Percentiles rank a stretch among this genome's conserved stretches.
Evolutionary conservation across 2,329 filamentous ascomycete genomes (phyloP).

Genomic region (Ophiocordyceps polyrhachis-furcata): DNA sequence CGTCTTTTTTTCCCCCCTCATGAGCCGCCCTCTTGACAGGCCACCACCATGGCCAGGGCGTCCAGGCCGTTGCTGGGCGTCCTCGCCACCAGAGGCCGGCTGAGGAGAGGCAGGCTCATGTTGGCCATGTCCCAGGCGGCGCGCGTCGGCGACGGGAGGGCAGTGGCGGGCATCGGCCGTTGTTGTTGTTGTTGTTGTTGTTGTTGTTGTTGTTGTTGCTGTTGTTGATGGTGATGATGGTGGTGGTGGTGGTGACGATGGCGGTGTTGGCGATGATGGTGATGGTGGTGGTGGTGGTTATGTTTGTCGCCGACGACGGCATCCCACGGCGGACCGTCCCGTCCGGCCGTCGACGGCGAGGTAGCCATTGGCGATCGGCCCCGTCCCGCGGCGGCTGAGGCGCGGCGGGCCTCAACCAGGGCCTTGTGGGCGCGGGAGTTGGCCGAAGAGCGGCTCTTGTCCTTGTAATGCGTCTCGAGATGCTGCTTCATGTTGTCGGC

Average conservation of each 20-base stretch:
- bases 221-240: constrained; percentile 7
- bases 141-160: constrained; percentile 14
- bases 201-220: too few relatives aligned
- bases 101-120: constrained; percentile 24
- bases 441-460: constrained; percentile 29
- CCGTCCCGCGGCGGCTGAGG: constrained; percentile 12
- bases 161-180: constrained; percentile 15
- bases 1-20: neutral
- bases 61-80: constrained; percentile 35
- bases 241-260: constrained; percentile 11
- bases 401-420: constrained; percentile 14
- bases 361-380: constrained; percentile 11
- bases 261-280: constrained; percentile 5
- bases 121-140: constrained; percentile 28
- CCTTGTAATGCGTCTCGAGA: constrained; percentile 55
- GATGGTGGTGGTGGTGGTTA: constrained; percentile 4
- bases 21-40: constrained; percentile 26
- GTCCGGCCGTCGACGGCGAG: constrained; percentile 2
- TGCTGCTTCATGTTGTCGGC: constrained; percentile 83
- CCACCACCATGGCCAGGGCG: constrained; percentile 33
- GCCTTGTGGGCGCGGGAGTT: constrained; percentile 15
- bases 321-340: constrained; percentile 18
- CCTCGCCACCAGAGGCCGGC: constrained; percentile 21
- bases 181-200: too few relatives aligned
- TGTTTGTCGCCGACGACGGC: constrained; percentile 5